phyloP scores from a whole-genome alignment of 2,329 filamentous ascomycete genomes.

The Claviceps paspali region DNA sequence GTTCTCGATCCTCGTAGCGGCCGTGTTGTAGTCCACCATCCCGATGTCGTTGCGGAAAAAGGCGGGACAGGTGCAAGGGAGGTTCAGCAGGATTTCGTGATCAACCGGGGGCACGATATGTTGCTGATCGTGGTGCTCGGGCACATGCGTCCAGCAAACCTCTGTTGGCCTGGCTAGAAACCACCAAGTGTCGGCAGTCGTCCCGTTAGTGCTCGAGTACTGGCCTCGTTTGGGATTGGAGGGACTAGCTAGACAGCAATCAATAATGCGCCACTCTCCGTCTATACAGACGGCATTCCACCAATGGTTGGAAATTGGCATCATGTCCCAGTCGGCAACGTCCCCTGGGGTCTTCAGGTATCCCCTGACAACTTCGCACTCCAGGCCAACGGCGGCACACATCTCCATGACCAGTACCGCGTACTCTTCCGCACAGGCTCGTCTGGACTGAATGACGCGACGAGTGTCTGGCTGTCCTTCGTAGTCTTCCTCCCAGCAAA shows the following conservation, averaged over 20 bases:
- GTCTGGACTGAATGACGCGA: slow-evolving; percentile 67
- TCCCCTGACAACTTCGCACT: slow-evolving; percentile 73
- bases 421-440: slow-evolving; percentile 80
- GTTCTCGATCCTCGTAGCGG: slow-evolving; percentile 69
- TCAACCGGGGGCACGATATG: slow-evolving; percentile 82
- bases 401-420: slow-evolving; percentile 81
- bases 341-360: slow-evolving; percentile 89
- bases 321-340: slow-evolving; percentile 59
- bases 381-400: slow-evolving; percentile 78
- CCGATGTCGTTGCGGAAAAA: slow-evolving; percentile 74
- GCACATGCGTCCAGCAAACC: slow-evolving; percentile 91
- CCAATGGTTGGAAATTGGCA: slow-evolving; percentile 87
- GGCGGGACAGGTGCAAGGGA: slow-evolving; percentile 73
- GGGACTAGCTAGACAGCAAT: slow-evolving; percentile 80
- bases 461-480: slow-evolving; percentile 73
- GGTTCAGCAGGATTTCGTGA: slow-evolving; percentile 68
- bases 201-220: slow-evolving; percentile 59
- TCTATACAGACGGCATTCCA: slow-evolving; percentile 94
- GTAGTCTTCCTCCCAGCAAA: slow-evolving; percentile 90
- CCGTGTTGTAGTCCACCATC: slow-evolving; percentile 83
- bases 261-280: slow-evolving; percentile 91
- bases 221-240: slow-evolving; percentile 67
- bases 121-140: slow-evolving; percentile 74
- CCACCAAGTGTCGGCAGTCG: slow-evolving; percentile 74
- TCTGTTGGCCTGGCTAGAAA: slow-evolving; percentile 83